Conservation (phyloP, 495 filamentous ascomycete genomes). For the Penicillium herquei region DNA sequence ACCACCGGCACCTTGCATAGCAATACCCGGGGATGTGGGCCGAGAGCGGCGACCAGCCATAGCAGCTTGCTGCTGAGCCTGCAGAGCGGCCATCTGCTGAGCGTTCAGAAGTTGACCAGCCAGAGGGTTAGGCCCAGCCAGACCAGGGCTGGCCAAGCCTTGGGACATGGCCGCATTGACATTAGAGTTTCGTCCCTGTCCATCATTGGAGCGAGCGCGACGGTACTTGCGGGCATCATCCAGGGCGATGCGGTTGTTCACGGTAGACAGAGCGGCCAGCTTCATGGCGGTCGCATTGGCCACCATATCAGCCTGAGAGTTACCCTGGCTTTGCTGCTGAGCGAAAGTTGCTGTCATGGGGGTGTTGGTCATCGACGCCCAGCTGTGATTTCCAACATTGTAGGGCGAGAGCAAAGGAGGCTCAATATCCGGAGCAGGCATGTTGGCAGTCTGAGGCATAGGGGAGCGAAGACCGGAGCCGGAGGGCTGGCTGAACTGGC, state of each 20-base stretch:
- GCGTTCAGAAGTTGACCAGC: conserved; percentile 81
- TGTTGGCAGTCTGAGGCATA: conserved; percentile 77
- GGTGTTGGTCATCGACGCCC: conserved; percentile 98
- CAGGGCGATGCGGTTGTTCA: conserved; percentile 96
- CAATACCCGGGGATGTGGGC: conserved; percentile 86
- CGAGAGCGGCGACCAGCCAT: conserved; percentile 82
- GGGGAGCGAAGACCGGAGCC: conserved; percentile 81
- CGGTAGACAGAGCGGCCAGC: conserved; percentile 90
- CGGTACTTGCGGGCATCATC: conserved; percentile 95
- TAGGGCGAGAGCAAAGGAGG: conserved; percentile 90
- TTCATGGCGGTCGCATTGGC: conserved; percentile 99
- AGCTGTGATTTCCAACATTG: conserved; percentile 78
- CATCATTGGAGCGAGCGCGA: conserved; percentile 85
- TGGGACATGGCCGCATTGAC: conserved; percentile 49
- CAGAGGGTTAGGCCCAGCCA: conserved; percentile 60
- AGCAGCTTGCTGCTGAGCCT: conserved; percentile 77
- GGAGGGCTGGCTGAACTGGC: conserved; percentile 87
- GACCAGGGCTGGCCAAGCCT: conserved; percentile 48
- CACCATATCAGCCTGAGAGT: conserved; percentile 91
- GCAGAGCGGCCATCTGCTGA: conserved; percentile 83
- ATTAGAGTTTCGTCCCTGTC: conserved; percentile 51
- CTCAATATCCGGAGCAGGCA: conserved; percentile 75
- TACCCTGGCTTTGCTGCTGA: conserved; percentile 42
- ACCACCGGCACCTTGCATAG: conserved; percentile 64
- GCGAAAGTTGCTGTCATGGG: conserved; percentile 89